Base-by-base conservation (phyloP, 371 early-diverging fungal species). In the Nematocida ausubeli region DNA sequence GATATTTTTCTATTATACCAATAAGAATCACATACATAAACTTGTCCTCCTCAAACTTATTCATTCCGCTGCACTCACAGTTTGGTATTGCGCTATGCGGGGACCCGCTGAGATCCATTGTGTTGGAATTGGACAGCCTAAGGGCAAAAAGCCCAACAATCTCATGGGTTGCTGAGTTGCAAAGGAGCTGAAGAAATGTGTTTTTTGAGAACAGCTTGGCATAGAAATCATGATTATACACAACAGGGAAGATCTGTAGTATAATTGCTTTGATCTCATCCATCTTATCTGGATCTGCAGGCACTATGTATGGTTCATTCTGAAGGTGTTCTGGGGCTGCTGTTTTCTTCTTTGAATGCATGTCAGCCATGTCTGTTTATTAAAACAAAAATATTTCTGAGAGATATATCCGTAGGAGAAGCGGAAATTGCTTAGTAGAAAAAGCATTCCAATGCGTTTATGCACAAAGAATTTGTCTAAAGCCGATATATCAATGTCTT, bases 211-310 rank as follows among this genome's bases (percentile, higher is more conserved):
- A 55, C 24, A 75, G 34, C 54, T 75, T 66, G 1, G 28, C 16
- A 34, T 75, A 75, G 50, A 75, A 75, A 40, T 64, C 78, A 19
- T 24, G 9, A 22, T 40, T 47, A 34, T 75, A 75, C 19, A 32
- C 34, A 6, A 75, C 50, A 19, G 78, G 78, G 57, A 75, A 75
- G 9, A 75, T 75, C 19, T 37, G 35, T 22, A 4, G 3, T 30
- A 24, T 51, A 16, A 67, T 0, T n/a, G 12, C 56, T 28, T 55
- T 55, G 19, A 75, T 75, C 24, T 56, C 39, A 3, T 64, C 70
- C 24, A 70, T 16, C n/a, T 26, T 22, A 14, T 28, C 55, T 16
- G 52, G 52, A 35, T 57, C 60, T 0, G 35, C 60, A 16, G 60
- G 60, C 14, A 60, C 24, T n/a, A 60, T 28, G 28, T 60, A 60